Evolutionary conservation across 2,329 filamentous ascomycete species (phyloP).

Genomic region (Aspergillus fructus): DNA sequence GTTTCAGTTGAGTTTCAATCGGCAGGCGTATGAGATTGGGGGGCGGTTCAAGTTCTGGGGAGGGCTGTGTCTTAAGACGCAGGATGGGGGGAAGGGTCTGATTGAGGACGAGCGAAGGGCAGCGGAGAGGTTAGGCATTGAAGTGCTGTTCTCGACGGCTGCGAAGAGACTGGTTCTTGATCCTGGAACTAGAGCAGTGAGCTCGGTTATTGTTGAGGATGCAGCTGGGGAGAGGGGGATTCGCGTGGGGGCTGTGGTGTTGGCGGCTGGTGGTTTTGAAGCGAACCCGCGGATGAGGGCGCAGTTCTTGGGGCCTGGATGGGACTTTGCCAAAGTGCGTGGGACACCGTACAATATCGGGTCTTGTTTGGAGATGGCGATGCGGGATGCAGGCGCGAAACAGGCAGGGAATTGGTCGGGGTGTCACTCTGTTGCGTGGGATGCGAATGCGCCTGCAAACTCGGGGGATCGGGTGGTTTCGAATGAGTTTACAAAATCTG

Average conservation of each 20-base stretch:
- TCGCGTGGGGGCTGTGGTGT: constrained; percentile 22
- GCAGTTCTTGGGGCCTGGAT: constrained; percentile 58
- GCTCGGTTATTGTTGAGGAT: constrained; percentile 22
- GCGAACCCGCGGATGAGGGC: constrained; percentile 57
- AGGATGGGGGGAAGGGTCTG: constrained; percentile 61
- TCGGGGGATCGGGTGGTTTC: constrained; percentile 58
- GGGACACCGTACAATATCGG: constrained; percentile 67
- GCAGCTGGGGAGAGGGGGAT: constrained; percentile 16
- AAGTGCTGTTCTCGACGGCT: constrained; percentile 49
- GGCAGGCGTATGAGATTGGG: constrained; percentile 65
- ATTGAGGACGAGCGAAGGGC: constrained; percentile 50
- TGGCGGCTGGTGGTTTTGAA: constrained; percentile 63
- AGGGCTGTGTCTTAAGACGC: constrained; percentile 59
- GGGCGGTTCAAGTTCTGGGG: constrained; percentile 66
- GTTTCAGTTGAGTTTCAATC: constrained; percentile 63
- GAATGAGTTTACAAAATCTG: constrained; percentile 68
- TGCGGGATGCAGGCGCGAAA: constrained; percentile 52
- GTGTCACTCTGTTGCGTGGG: constrained; percentile 66
- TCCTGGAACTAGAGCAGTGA: constrained; percentile 17
- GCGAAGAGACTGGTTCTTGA: constrained; percentile 32
- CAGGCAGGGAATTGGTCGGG: constrained; percentile 61
- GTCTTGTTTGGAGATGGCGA: constrained; percentile 56
- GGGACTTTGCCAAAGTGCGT: constrained; percentile 63
- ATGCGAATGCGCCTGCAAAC: constrained; percentile 57
- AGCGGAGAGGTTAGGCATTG: constrained; percentile 46